Percentiles rank a stretch among this genome's conserved stretches.
These are phyloP conservation scores for Acanthamoeba divionensis DNA, from an alignment of 208 protist genomes.

Conservation along the genomic window DNA sequence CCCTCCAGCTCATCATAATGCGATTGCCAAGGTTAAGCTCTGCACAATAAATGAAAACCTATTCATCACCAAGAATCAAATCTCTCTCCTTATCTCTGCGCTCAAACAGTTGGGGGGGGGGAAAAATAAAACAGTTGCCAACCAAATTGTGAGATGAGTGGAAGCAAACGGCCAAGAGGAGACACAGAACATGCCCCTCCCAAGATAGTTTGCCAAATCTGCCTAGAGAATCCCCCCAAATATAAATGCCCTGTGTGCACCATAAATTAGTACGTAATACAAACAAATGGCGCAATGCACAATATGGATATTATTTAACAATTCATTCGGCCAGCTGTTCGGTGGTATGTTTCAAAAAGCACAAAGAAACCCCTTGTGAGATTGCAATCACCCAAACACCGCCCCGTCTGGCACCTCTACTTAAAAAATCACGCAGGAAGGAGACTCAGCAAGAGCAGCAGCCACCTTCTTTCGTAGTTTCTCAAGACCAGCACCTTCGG, in stretches of 20 bases:
- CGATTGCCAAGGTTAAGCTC: no score
- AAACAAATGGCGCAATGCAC: background rate
- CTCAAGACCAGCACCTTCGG: background rate
- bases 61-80: no score
- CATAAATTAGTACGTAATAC: background rate
- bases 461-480: background rate
- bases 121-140: no score
- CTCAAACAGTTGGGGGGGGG: no score
- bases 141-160: no score
- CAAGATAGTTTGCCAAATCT: conserved; percentile 3
- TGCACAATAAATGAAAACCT: no score
- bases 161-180: no score
- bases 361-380: conserved; percentile 17
- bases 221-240: background rate
- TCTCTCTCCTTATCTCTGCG: no score
- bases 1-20: no score
- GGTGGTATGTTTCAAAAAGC: conserved; percentile 7
- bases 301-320: background rate
- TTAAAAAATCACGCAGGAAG: background rate
- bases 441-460: background rate
- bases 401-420: background rate
- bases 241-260: conserved; percentile 41
- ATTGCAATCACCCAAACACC: background rate
- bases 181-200: no score
- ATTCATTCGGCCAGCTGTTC: background rate